These are phyloP conservation scores for Russula lepida DNA, from an alignment of 768 basidiomycete species.

Conservation along the genomic window DNA sequence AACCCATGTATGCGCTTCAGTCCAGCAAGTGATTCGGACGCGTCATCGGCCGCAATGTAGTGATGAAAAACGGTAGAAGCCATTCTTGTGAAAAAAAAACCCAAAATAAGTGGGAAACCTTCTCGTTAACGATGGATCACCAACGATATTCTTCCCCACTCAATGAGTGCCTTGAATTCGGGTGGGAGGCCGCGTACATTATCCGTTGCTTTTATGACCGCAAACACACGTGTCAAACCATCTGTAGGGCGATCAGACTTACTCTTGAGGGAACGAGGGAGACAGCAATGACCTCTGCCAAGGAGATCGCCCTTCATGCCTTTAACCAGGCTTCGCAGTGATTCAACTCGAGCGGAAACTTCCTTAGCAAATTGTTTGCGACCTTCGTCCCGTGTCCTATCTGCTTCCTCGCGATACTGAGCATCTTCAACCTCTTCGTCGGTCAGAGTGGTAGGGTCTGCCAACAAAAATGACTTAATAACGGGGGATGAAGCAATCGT, in stretches of 20 bases:
- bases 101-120: neutral
- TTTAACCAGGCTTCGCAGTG: constrained; percentile 71
- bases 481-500: constrained; percentile 80
- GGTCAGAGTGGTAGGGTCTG: constrained; percentile 60
- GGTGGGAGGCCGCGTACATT: constrained; percentile 67
- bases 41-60: constrained; percentile 86
- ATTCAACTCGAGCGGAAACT: constrained; percentile 80
- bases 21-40: constrained; percentile 79
- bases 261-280: neutral
- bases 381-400: constrained; percentile 80
- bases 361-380: constrained; percentile 77
- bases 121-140: constrained; percentile 25
- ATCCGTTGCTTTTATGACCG: constrained; percentile 74
- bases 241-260: constrained; percentile 38
- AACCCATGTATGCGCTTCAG: constrained; percentile 90
- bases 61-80: constrained; percentile 96
- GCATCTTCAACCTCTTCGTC: constrained; percentile 74
- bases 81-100: constrained; percentile 46
- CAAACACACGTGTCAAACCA: constrained; percentile 84
- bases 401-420: constrained; percentile 75
- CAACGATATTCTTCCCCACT: constrained; percentile 97
- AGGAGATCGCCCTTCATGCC: constrained; percentile 93
- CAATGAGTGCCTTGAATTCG: constrained; percentile 83
- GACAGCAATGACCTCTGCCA: constrained; percentile 49
- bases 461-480: constrained; percentile 75